A percentile compares a stretch with the other conserved stretches of the same genome.
Evolutionary conservation across 2,329 filamentous ascomycete species (phyloP).

Genomic region (Calonectria henricotiae): DNA sequence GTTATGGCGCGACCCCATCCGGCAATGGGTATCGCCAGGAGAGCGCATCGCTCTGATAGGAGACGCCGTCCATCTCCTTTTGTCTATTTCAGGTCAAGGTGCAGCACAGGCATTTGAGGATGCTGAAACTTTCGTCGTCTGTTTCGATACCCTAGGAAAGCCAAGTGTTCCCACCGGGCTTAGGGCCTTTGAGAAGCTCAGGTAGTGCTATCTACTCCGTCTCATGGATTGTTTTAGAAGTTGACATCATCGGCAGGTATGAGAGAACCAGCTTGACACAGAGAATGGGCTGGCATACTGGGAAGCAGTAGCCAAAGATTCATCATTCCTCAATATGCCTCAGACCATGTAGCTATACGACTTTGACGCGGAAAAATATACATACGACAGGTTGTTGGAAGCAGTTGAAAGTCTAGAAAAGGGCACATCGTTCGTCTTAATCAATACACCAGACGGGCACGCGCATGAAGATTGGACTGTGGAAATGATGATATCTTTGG

Average conservation of each 20-base stretch:
- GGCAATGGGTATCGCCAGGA: constrained; percentile 20
- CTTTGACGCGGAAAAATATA: constrained; percentile 9
- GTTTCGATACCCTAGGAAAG: background rate
- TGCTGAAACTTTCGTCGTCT: constrained; percentile 13
- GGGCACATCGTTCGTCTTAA: background rate
- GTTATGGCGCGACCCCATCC: constrained; percentile 26
- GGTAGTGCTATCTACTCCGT: background rate
- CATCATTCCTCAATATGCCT: constrained; percentile 13
- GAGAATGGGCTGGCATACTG: constrained; percentile 29
- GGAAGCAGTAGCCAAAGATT: constrained; percentile 5
- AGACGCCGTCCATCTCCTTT: constrained; percentile 18
- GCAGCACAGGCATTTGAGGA: constrained; percentile 31
- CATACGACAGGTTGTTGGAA: background rate
- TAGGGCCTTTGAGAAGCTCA: constrained; percentile 17
- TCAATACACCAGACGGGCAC: constrained; percentile 2
- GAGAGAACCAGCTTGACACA: constrained; percentile 27
- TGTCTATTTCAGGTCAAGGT: constrained; percentile 23
- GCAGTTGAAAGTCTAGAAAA: constrained; percentile 10
- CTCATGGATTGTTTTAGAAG: background rate
- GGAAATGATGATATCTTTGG: constrained; percentile 24
- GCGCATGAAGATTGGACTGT: constrained; percentile 25
- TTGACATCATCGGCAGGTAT: background rate
- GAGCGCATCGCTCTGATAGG: constrained; percentile 11
- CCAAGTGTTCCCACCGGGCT: background rate
- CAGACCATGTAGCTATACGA: constrained; percentile 10